Conservation (phyloP, 2,329 filamentous ascomycete species). For the Arthrobotrys megalospora region DNA sequence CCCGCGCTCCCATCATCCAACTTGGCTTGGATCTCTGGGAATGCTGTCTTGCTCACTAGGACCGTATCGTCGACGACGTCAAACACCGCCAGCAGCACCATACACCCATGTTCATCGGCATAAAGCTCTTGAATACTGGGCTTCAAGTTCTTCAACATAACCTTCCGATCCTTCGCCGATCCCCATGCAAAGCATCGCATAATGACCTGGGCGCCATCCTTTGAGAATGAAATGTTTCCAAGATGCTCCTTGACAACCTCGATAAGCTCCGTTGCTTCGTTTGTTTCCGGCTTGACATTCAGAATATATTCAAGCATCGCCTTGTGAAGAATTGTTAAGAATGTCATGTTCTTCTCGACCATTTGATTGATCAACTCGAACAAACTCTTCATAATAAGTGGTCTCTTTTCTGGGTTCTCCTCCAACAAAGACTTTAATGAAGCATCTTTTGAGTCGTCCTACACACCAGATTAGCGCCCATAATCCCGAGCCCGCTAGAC, state of each 20-base stretch:
- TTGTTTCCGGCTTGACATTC: slow-evolving; percentile 80
- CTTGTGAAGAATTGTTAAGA: slow-evolving; percentile 97
- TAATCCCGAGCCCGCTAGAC: slow-evolving; percentile 65
- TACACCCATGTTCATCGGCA: slow-evolving; percentile 82
- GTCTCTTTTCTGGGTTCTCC: slow-evolving; percentile 85
- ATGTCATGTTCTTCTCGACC: slow-evolving; percentile 95
- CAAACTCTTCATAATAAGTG: slow-evolving; percentile 87
- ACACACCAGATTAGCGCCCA: background rate
- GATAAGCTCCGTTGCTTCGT: slow-evolving; percentile 88
- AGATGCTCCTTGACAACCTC: slow-evolving; percentile 94
- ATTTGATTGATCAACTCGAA: slow-evolving; percentile 90
- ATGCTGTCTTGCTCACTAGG: slow-evolving; percentile 85
- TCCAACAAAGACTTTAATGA: slow-evolving; percentile 83
- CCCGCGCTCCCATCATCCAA: slow-evolving; percentile 68
- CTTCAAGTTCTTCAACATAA: slow-evolving; percentile 89
- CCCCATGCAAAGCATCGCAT: slow-evolving; percentile 87
- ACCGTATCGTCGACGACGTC: slow-evolving; percentile 97
- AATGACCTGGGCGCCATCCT: slow-evolving; percentile 85
- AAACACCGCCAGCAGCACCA: slow-evolving; percentile 85
- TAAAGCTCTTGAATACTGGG: slow-evolving; percentile 90
- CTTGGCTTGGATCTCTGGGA: slow-evolving; percentile 78
- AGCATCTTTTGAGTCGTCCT: slow-evolving; percentile 70
- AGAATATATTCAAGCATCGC: slow-evolving; percentile 98
- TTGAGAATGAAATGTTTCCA: slow-evolving; percentile 93
- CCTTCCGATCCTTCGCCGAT: slow-evolving; percentile 91